Percentiles rank a stretch among this genome's conserved stretches.
phyloP scores from a whole-genome alignment of 108 stramenopile species.

The Nitzschia sp. region DNA sequence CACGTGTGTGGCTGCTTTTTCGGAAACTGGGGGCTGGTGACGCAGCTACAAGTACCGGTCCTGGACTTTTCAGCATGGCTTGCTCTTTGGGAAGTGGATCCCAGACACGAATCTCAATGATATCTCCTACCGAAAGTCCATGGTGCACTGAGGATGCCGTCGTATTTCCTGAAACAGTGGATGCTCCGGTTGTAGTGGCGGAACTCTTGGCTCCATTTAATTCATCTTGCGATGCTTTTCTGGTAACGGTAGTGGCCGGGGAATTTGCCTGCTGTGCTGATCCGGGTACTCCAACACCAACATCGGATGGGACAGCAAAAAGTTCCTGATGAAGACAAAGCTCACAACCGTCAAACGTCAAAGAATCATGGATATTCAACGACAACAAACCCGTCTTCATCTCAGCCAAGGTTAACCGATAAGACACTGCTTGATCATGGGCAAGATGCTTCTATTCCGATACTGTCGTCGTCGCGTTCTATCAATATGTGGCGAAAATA shows the following conservation, averaged over 20 bases:
- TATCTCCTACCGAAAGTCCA: conserved; percentile 52
- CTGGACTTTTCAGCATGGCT: background rate
- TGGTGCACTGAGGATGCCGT: conserved; percentile 9
- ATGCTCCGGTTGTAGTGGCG: conserved; percentile 11
- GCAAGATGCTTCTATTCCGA: too few relatives aligned
- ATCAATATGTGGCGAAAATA: too few relatives aligned
- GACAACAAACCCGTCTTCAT: conserved; percentile 70
- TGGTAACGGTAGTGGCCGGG: background rate
- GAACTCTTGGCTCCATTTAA: conserved; percentile 12
- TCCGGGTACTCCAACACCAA: background rate
- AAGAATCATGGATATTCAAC: conserved; percentile 80
- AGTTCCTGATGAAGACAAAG: conserved; percentile 84
- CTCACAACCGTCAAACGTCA: conserved; percentile 83
- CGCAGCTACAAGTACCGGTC: background rate
- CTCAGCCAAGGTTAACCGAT: too few relatives aligned
- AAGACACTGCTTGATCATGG: too few relatives aligned
- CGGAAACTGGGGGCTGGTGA: background rate
- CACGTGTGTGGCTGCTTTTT: background rate
- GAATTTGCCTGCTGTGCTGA: background rate
- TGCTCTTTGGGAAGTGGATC: conserved; percentile 43
- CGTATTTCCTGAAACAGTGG: conserved; percentile 34
- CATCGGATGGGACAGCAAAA: conserved; percentile 34
- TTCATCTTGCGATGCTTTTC: background rate
- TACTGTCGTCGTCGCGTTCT: too few relatives aligned
- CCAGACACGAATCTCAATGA: conserved; percentile 88